phyloP scores from a whole-genome alignment of 768 basidiomycete genomes.

The Serendipita sp. region DNA sequence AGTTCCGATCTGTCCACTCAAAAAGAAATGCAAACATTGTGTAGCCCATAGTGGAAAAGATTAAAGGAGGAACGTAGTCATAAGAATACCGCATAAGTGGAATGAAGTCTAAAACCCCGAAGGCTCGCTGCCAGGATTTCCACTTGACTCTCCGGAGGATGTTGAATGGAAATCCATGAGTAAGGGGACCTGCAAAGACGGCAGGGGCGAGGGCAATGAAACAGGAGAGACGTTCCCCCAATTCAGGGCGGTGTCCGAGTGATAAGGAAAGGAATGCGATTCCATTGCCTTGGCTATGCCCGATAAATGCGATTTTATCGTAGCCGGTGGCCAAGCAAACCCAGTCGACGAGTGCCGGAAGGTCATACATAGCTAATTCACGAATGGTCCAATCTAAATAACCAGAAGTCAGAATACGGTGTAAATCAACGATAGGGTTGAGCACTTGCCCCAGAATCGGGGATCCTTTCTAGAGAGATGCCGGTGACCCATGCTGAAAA shows the following conservation, averaged over 20 bases:
- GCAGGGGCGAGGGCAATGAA: constrained; percentile 36
- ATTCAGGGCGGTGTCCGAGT: constrained; percentile 30
- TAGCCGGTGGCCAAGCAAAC: constrained; percentile 29
- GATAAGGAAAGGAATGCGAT: constrained; percentile 32
- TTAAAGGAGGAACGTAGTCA: constrained; percentile 26
- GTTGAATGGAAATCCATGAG: constrained; percentile 31
- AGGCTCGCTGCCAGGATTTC: constrained; percentile 29
- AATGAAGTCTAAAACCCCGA: constrained; percentile 35
- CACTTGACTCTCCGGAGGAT: constrained; percentile 29
- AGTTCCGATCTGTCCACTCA: constrained; percentile 34
- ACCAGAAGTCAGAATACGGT: background rate
- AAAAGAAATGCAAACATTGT: constrained; percentile 34
- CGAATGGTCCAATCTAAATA: constrained; percentile 31
- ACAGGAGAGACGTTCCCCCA: constrained; percentile 27
- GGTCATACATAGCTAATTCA: constrained; percentile 33
- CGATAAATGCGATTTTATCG: constrained; percentile 34
- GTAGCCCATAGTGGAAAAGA: constrained; percentile 29
- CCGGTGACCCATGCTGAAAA: constrained; percentile 34
- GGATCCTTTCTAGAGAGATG: constrained; percentile 26
- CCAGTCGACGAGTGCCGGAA: constrained; percentile 32
- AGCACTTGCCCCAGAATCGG: constrained; percentile 29
- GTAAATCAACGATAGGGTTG: background rate
- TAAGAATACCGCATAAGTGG: constrained; percentile 33
- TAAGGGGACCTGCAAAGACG: constrained; percentile 33
- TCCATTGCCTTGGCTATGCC: constrained; percentile 36